These are phyloP conservation scores for Phytopythium vexans DNA, from an alignment of 352 stramenopile genomes.

Conservation along the genomic window DNA sequence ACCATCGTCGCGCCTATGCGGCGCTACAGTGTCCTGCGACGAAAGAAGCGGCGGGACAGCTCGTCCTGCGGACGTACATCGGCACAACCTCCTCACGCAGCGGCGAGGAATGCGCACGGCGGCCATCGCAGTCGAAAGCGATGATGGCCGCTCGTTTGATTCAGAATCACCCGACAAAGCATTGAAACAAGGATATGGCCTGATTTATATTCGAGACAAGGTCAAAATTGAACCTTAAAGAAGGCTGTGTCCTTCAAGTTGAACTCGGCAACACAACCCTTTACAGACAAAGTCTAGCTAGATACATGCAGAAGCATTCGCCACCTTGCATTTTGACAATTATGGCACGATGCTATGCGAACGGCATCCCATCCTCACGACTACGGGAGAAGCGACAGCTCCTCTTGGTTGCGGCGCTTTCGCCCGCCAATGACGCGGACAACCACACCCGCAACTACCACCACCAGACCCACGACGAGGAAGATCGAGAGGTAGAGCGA, in stretches of 20 bases:
- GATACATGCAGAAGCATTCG: no score
- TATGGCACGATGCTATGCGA: no score
- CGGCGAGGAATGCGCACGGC: conserved; percentile 16
- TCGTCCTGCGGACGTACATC: not conserved
- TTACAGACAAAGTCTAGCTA: not conserved
- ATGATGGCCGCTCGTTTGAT: no score
- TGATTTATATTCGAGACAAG: not conserved
- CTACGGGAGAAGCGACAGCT: conserved; percentile 26
- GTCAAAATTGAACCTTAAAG: not conserved
- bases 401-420: conserved; percentile 16
- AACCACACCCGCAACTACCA: conserved; percentile 40
- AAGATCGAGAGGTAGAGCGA: conserved; percentile 55
- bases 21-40: not conserved
- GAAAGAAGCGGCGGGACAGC: no score
- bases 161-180: no score
- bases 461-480: conserved; percentile 57
- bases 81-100: conserved; percentile 11
- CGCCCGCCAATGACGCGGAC: conserved; percentile 34
- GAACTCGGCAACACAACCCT: not conserved
- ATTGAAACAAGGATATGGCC: not conserved
- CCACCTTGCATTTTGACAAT: no score
- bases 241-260: not conserved
- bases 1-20: not conserved
- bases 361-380: not conserved
- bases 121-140: not conserved